These are phyloP conservation scores for Boletales sp. DNA, from an alignment of 768 basidiomycete species.

Conservation along the genomic window DNA sequence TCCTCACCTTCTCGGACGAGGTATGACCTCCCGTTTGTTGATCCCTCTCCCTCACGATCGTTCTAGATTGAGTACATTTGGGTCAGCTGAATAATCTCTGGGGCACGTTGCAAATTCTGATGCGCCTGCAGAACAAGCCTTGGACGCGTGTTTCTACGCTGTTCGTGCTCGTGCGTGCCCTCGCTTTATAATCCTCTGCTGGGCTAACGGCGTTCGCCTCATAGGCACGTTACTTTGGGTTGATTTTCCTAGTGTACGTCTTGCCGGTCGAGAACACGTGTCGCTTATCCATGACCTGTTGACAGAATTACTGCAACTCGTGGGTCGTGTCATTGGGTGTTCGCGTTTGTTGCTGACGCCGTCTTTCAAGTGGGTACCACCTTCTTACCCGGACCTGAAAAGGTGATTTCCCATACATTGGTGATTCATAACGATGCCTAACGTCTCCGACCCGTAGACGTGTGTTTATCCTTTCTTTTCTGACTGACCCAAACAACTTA, in stretches of 20 bases:
- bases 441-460: neutral
- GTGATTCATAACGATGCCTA: neutral
- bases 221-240: neutral
- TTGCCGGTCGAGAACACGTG: neutral
- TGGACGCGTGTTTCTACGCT: neutral
- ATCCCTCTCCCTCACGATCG: neutral
- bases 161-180: neutral
- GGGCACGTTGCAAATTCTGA: neutral
- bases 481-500: too few species aligned
- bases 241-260: neutral
- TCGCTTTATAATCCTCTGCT: neutral
- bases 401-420: neutral
- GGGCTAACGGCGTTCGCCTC: neutral
- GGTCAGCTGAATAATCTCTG: neutral
- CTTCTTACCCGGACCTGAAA: neutral
- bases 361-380: neutral
- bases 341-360: neutral
- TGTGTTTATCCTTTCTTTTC: neutral
- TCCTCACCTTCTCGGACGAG: slow-evolving; percentile 1
- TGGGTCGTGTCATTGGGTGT: neutral
- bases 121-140: neutral
- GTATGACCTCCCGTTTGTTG: neutral
- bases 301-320: neutral
- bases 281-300: neutral
- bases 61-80: neutral